Evolutionary conservation across 2,329 filamentous ascomycete species (phyloP).

Genomic region (Neonectria coccinea): DNA sequence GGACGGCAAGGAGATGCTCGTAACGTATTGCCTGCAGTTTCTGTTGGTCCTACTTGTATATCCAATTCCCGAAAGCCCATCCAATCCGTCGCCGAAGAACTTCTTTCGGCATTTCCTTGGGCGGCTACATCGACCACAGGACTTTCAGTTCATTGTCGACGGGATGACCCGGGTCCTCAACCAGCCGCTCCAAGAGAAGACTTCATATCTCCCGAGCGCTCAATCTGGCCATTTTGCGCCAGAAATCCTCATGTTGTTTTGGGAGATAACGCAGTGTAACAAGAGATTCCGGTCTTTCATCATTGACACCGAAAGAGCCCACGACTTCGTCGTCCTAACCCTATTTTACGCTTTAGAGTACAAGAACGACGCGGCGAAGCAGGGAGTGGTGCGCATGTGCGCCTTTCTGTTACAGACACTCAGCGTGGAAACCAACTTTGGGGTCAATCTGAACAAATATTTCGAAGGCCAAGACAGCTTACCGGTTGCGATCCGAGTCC

Average conservation of each 20-base stretch:
- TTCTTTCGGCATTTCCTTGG: constrained; percentile 94
- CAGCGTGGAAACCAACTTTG: constrained; percentile 92
- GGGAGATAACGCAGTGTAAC: constrained; percentile 97
- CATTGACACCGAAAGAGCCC: constrained; percentile 91
- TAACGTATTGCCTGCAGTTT: constrained; percentile 91
- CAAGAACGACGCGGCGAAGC: constrained; percentile 85
- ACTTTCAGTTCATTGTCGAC: constrained; percentile 97
- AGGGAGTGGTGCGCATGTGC: constrained; percentile 95
- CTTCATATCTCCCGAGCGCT: constrained; percentile 87
- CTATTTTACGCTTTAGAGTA: constrained; percentile 94
- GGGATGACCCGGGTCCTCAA: constrained; percentile 93
- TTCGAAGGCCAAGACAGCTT: constrained; percentile 92
- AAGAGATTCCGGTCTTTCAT: constrained; percentile 97
- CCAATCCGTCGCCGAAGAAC: constrained; percentile 79
- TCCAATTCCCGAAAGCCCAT: constrained; percentile 82
- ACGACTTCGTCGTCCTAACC: constrained; percentile 91
- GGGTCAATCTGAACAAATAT: constrained; percentile 85
- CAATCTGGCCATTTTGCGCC: constrained; percentile 89
- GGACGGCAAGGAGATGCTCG: constrained; percentile 88
- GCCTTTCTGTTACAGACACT: constrained; percentile 96
- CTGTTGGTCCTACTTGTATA: constrained; percentile 89
- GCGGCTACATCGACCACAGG: constrained; percentile 89
- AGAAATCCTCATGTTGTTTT: constrained; percentile 96
- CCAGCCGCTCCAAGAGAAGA: constrained; percentile 89
- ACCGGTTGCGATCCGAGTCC: constrained; percentile 82